Evolutionary conservation across 495 filamentous ascomycete species (phyloP).

Genomic region (Neurospora hispaniola): DNA sequence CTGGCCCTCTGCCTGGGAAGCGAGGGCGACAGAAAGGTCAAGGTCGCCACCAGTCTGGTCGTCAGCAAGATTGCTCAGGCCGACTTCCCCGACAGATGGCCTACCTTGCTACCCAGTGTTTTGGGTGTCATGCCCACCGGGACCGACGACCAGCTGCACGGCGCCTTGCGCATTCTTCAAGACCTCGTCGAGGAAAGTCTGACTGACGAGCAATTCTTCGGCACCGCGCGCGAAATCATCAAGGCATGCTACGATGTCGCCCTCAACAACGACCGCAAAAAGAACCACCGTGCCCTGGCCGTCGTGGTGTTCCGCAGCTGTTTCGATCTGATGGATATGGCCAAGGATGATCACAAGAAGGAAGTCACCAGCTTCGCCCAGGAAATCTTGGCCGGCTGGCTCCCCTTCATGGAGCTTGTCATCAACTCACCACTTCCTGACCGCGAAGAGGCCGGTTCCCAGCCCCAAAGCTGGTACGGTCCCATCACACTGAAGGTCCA

Average conservation of each 20-base stretch:
- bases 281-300: constrained; percentile 67
- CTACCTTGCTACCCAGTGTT: constrained; percentile 67
- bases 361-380: constrained; percentile 84
- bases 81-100: constrained; percentile 94
- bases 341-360: constrained; percentile 78
- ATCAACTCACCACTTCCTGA: constrained; percentile 63
- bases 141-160: constrained; percentile 69
- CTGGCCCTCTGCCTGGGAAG: constrained; percentile 66
- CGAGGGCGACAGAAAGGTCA: constrained; percentile 74
- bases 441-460: constrained; percentile 21
- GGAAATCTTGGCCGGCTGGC: constrained; percentile 70
- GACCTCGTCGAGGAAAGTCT: constrained; percentile 90
- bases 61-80: constrained; percentile 89
- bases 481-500: constrained; percentile 78
- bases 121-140: constrained; percentile 65
- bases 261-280: constrained; percentile 59
- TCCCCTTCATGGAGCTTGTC: constrained; percentile 69
- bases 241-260: constrained; percentile 74
- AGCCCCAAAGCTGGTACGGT: constrained; percentile 56
- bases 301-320: constrained; percentile 80
- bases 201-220: constrained; percentile 89
- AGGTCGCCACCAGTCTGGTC: constrained; percentile 71
- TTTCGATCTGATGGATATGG: constrained; percentile 91
- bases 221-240: constrained; percentile 71
- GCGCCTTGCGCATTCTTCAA: constrained; percentile 73